Conservation (phyloP, 768 basidiomycete species). For the Suillus brevipes region DNA sequence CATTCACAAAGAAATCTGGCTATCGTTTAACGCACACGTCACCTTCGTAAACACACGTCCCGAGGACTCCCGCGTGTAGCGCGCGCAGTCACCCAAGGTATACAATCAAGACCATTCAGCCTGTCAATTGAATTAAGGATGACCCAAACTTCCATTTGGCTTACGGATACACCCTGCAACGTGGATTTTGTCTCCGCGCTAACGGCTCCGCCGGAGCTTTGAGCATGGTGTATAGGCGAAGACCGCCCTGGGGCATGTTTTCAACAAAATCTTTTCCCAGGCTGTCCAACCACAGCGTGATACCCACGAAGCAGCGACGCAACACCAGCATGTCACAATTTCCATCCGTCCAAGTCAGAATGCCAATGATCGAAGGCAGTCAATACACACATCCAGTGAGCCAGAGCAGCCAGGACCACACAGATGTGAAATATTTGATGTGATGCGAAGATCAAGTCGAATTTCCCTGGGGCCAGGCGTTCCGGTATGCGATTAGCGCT, state of each 20-base stretch:
- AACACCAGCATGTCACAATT: constrained; percentile 20
- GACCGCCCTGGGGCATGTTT: constrained; percentile 14
- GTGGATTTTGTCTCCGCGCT: constrained; percentile 31
- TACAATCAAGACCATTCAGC: not conserved
- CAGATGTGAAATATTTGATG: constrained; percentile 90
- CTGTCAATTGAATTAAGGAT: constrained; percentile 22
- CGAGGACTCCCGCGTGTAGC: not conserved
- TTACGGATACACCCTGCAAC: constrained; percentile 26
- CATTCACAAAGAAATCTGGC: constrained; percentile 11
- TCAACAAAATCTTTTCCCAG: constrained; percentile 21
- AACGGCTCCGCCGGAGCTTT: constrained; percentile 21
- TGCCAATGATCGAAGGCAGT: constrained; percentile 64
- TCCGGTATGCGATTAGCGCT: constrained; percentile 88
- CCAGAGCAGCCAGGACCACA: constrained; percentile 70
- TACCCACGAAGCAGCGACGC: constrained; percentile 12
- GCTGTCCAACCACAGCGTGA: constrained; percentile 13
- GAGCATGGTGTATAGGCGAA: constrained; percentile 9
- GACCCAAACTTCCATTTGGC: constrained; percentile 29
- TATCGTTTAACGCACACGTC: not conserved
- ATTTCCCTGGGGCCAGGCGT: constrained; percentile 67
- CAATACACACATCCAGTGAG: constrained; percentile 61
- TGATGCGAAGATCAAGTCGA: constrained; percentile 77
- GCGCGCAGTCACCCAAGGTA: not conserved
- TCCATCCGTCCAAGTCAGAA: constrained; percentile 22
- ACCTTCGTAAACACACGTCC: constrained; percentile 2